phyloP scores from a whole-genome alignment of 257 asterid species.

The Solanum dulcamara region DNA sequence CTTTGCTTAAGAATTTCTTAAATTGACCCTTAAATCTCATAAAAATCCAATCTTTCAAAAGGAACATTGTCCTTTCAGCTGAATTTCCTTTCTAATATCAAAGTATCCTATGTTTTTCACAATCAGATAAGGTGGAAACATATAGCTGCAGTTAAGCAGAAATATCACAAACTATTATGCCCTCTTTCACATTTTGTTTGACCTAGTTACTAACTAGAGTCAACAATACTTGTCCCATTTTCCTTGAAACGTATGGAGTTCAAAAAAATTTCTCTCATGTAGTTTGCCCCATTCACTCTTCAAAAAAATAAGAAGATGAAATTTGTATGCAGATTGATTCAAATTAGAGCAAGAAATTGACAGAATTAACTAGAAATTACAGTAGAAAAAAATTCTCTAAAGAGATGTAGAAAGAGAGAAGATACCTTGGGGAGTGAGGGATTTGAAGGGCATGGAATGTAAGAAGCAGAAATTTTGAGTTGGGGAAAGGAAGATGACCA shows the following conservation, averaged over 20 bases:
- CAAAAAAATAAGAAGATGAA: not conserved
- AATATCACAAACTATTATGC: not conserved
- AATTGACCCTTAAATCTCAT: not conserved
- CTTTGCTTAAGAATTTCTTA: not conserved
- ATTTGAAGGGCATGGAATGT: constrained; percentile 11
- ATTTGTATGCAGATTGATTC: not conserved
- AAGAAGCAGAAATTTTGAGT: constrained; percentile 20
- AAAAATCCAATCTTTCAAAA: not conserved
- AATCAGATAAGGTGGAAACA: not conserved
- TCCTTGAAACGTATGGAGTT: too few relatives aligned
- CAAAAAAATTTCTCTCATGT: too few relatives aligned
- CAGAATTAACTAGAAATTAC: not conserved
- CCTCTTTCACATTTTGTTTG: not conserved
- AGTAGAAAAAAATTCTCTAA: not conserved
- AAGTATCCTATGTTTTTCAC: not conserved
- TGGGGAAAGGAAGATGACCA: constrained; percentile 70
- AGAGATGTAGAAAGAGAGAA: not conserved
- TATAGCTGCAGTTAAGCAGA: not conserved
- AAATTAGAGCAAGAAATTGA: not conserved
- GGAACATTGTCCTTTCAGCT: not conserved
- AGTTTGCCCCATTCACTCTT: too few relatives aligned
- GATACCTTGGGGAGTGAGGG: constrained; percentile 34
- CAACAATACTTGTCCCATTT: too few relatives aligned
- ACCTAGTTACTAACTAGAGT: not conserved
- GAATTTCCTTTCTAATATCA: not conserved